Conservation (phyloP, 228 moss, liverwort and hornwort genomes). For the Sphagnum fallax region DNA sequence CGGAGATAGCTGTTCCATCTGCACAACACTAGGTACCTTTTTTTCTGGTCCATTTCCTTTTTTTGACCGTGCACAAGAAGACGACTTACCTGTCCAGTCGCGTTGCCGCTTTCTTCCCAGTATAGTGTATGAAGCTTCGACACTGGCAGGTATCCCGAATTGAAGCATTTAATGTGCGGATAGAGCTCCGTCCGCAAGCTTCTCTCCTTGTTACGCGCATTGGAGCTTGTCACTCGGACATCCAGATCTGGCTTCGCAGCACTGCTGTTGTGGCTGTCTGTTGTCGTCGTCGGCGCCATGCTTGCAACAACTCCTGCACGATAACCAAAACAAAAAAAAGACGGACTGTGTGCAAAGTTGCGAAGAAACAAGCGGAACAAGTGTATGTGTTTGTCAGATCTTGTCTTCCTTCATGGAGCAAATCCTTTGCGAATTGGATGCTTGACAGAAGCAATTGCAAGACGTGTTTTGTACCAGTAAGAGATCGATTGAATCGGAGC, state of each 20-base stretch:
- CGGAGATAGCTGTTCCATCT: no score
- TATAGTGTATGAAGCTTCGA: constrained; percentile 74
- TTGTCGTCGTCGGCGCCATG: constrained; percentile 15
- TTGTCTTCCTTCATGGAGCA: no score
- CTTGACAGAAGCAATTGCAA: no score
- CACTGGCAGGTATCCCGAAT: constrained; percentile 58
- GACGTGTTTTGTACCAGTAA: no score
- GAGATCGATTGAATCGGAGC: no score
- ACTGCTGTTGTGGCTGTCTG: neutral
- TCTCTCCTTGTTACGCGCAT: constrained; percentile 22
- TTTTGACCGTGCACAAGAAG: no score
- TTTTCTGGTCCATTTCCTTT: no score
- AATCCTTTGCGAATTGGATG: no score
- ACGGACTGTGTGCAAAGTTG: no score
- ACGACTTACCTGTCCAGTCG: constrained; percentile 50
- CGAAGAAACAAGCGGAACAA: no score
- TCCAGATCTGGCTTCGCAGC: constrained; percentile 17
- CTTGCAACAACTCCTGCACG: constrained; percentile 1
- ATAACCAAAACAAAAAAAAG: neutral
- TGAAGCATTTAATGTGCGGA: constrained; percentile 39
- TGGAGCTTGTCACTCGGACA: constrained; percentile 14
- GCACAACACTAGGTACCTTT: no score
- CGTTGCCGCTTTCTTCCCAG: constrained; percentile 91
- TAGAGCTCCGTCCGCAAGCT: constrained; percentile 38
- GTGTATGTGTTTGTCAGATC: no score